Conservation (phyloP, 2,329 filamentous ascomycete species). For the Fusarium sp. region DNA sequence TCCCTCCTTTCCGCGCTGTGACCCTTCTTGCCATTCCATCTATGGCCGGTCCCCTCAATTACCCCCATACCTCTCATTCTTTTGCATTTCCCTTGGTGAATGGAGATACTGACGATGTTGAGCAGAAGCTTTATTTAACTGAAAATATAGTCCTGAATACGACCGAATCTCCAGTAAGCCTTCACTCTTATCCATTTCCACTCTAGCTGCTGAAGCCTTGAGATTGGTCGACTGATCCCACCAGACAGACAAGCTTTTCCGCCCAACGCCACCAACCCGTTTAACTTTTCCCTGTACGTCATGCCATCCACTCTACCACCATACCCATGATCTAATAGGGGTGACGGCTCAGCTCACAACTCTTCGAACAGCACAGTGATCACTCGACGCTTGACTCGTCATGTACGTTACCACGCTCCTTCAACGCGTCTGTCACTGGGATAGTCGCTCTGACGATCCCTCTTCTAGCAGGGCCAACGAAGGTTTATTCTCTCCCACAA, state of each 20-base stretch:
- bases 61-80: background rate
- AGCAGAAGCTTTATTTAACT: background rate
- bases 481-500: background rate
- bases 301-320: rapidly evolving
- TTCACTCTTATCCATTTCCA: background rate
- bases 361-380: background rate
- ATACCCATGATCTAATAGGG: rapidly evolving
- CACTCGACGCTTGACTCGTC: background rate
- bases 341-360: background rate
- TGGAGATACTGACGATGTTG: rapidly evolving
- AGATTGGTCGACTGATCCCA: background rate
- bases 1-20: rapidly evolving
- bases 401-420: background rate
- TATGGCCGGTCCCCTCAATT: background rate
- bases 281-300: background rate
- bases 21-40: background rate
- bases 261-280: background rate
- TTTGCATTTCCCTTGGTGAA: background rate
- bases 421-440: background rate
- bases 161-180: background rate
- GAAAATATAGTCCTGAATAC: background rate
- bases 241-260: background rate
- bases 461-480: background rate
- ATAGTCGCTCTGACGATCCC: background rate
- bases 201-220: background rate